These are phyloP conservation scores for Dendrobium nobile DNA, from an alignment of 106 monocot species.

Conservation along the genomic window DNA sequence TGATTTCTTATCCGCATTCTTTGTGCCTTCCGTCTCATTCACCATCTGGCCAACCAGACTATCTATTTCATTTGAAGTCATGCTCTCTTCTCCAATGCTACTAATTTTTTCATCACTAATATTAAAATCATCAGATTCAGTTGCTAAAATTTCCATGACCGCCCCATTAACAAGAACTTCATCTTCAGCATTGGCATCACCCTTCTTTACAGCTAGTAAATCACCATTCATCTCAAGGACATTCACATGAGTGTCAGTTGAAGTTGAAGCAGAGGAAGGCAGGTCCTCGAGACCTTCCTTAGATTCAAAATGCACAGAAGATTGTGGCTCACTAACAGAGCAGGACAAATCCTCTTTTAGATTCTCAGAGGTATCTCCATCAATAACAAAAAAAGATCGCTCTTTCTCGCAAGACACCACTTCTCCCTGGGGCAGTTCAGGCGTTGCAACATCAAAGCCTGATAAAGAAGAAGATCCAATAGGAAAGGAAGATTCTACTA, in stretches of 20 bases:
- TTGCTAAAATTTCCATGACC: background rate
- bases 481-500: background rate
- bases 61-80: constrained; percentile 17
- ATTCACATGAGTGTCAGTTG: constrained; percentile 10
- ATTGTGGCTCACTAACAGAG: background rate
- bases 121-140: constrained; percentile 13
- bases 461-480: constrained; percentile 11
- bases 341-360: background rate
- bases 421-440: constrained; percentile 10
- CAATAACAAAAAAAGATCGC: background rate
- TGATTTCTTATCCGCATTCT: constrained; percentile 45
- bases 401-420: background rate
- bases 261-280: background rate
- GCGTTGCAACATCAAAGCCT: background rate
- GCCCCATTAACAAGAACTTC: background rate
- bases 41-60: constrained; percentile 32
- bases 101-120: constrained; percentile 14
- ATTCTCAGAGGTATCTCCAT: background rate
- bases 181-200: constrained; percentile 1
- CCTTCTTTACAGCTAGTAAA: constrained; percentile 1
- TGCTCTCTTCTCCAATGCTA: constrained; percentile 18
- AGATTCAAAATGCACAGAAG: constrained; percentile 9
- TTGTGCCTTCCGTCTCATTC: constrained; percentile 26
- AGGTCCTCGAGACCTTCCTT: background rate
- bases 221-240: constrained; percentile 12